Percentiles rank a stretch among this genome's conserved stretches.
Conservation (phyloP, 2,329 filamentous ascomycete genomes). For the Fusarium scirpi region DNA sequence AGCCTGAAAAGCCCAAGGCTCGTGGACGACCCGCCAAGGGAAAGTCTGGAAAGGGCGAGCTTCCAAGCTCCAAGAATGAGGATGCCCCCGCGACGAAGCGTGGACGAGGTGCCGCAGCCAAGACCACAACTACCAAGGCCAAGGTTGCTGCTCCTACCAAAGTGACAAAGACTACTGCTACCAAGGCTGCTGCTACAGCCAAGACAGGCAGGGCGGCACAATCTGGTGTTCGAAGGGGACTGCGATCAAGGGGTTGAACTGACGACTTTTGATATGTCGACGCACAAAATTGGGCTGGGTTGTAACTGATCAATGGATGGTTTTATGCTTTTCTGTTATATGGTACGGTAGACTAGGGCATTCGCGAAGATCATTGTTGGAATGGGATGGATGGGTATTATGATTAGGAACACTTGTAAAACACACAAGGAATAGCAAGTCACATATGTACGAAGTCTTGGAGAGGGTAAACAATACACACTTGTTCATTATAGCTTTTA, state of each 20-base stretch:
- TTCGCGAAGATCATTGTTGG: neutral
- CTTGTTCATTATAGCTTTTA: neutral
- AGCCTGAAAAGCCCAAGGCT: constrained; percentile 30
- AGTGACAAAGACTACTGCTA: constrained; percentile 37
- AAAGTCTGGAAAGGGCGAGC: constrained; percentile 45
- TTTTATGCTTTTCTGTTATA: constrained; percentile 4
- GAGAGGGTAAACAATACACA: neutral
- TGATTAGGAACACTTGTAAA: neutral
- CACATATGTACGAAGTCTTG: neutral
- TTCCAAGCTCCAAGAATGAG: constrained; percentile 28
- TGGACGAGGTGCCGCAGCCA: constrained; percentile 19
- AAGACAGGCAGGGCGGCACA: constrained; percentile 37
- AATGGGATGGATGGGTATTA: neutral
- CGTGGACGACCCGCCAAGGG: constrained; percentile 33
- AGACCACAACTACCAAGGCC: neutral
- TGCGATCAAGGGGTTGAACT: constrained; percentile 34
- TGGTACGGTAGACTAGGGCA: neutral
- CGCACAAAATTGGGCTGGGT: neutral
- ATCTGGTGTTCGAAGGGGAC: constrained; percentile 33
- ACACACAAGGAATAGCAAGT: neutral
- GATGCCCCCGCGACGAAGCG: constrained; percentile 24
- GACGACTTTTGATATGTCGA: neutral
- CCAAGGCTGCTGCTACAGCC: constrained; percentile 25
- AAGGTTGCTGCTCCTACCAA: constrained; percentile 32
- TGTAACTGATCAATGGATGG: neutral